phyloP scores from a whole-genome alignment of 208 protist genomes.

The Leptomonas pyrrhocoris region DNA sequence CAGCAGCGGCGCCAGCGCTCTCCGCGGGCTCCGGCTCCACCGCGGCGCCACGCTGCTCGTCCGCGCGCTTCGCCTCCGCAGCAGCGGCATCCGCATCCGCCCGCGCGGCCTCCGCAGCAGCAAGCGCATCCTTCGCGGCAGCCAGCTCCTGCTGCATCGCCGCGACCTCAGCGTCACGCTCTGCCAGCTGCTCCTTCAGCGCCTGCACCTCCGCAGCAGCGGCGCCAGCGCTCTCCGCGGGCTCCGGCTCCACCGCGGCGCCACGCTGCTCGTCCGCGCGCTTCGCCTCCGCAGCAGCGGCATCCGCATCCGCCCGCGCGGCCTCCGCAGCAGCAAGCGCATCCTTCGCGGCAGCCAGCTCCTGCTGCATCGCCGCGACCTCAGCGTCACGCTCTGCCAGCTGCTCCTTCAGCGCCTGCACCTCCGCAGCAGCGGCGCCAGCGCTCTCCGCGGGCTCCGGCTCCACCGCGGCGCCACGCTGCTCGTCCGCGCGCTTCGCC shows the following conservation, averaged over 20 bases:
- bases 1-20: not conserved
- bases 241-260: no score
- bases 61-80: not conserved
- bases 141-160: not conserved
- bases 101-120: not conserved
- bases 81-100: no score
- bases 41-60: not conserved
- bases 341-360: no score
- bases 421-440: no score
- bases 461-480: not conserved
- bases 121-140: not conserved
- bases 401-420: conserved; percentile 4
- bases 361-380: no score
- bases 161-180: conserved; percentile 1
- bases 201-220: not conserved
- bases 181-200: conserved; percentile 10
- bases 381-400: not conserved
- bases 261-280: not conserved
- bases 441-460: no score
- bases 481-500: not conserved
- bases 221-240: no score
- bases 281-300: conserved; percentile 14
- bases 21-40: conserved; percentile 6
- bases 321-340: no score
- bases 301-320: no score